Conservation (phyloP, 139 green algal species). For the Chlorella sp. region DNA sequence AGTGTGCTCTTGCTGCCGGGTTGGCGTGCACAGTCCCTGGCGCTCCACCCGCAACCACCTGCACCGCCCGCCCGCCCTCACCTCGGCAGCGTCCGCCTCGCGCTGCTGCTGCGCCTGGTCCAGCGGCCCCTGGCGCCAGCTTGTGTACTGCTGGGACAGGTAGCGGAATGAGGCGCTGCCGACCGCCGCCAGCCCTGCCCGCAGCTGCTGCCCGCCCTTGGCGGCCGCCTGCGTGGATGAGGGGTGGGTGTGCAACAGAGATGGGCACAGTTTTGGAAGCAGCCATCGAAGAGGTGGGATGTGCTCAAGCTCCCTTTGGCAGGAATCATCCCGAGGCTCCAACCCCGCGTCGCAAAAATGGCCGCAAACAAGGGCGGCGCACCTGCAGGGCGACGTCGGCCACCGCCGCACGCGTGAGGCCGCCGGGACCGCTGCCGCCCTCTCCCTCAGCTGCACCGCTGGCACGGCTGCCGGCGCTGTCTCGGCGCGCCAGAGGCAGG, state of each 20-base stretch:
- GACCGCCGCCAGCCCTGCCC: constrained; percentile 12
- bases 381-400: not conserved
- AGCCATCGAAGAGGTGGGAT: no score
- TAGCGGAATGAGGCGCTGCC: constrained; percentile 32
- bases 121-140: constrained; percentile 9
- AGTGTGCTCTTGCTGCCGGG: no score
- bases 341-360: no score
- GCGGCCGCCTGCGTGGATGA: not conserved
- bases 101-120: constrained; percentile 5
- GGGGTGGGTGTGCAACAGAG: no score
- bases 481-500: constrained; percentile 5
- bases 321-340: no score
- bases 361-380: not conserved
- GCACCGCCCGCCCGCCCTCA: not conserved
- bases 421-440: not conserved
- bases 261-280: no score
- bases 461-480: not conserved
- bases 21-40: not conserved
- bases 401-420: constrained; percentile 20
- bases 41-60: not conserved
- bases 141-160: constrained; percentile 21
- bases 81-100: constrained; percentile 11
- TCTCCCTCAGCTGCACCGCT: not conserved
- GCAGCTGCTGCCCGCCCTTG: constrained; percentile 40
- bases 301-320: no score